Base-by-base conservation (phyloP, 2,329 filamentous ascomycete genomes). In the Pochonia chlamydosporia region DNA sequence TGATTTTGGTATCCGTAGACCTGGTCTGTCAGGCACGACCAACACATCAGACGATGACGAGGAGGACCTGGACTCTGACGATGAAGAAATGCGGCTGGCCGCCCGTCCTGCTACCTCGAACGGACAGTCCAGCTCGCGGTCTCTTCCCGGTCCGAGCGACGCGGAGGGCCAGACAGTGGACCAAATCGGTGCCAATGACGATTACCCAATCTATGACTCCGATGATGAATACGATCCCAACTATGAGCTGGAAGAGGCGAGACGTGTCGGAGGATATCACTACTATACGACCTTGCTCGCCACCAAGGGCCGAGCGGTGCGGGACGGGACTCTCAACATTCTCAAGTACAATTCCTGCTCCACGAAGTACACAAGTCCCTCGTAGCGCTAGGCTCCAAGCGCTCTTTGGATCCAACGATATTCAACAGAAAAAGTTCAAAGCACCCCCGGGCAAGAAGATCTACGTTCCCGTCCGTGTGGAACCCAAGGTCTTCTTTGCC, bases 401-500 rank as follows among this genome's bases (percentile, higher is more conserved):
- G 58, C 70, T 81, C 10, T 79, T 82, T 33, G 78, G 78, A 6
- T 61, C 66, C 43, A 67, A 76, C 59, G 57, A 82, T 68, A 74
- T 84, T 23, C 73, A 77, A 53, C 72, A 65, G 25, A 79, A 75
- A 64, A 75, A 69, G 56, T 81, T 90, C 71, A 84, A 82, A 63
- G 87, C 87, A 8, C 87, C 87, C 11, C 84, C 81, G 64, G 87
- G 87, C 46, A 92, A 91, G 80, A 88, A 88, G 65, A 97, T 99
- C 49, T 92, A 97, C 60, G 93, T 99, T 21, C 92, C 92, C 13
- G 85, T 97, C 47, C 84, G 93, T 42, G 91, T 99, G 28, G 93
- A 99, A 67, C 93, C 93, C 28, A 99, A 99, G 70, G 93, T 99
- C 43, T 96, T 90, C 67, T 96, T 99, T 63, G 93, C 93, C 20